phyloP scores from a whole-genome alignment of 441 rosid species.

The Flueggea neowawraea region DNA sequence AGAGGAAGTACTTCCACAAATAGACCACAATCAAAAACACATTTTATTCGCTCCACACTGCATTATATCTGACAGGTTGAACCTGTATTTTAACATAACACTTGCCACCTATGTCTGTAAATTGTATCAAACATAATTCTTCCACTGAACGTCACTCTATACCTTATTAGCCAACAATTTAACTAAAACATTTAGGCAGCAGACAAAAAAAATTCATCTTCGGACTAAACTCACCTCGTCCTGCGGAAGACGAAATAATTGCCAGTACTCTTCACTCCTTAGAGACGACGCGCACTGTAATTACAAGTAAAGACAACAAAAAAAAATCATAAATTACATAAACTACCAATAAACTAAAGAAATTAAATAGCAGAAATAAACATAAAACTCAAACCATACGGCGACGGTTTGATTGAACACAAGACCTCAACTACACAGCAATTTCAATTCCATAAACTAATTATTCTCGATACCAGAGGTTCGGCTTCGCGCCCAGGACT shows the following conservation, averaged over 20 bases:
- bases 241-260: constrained; percentile 79
- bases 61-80: neutral
- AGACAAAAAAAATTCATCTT: neutral
- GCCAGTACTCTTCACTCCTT: constrained; percentile 93
- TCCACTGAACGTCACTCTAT: neutral
- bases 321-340: neutral
- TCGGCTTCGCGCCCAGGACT: constrained; percentile 47
- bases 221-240: constrained; percentile 61
- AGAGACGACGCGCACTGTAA: constrained; percentile 45
- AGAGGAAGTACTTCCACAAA: neutral
- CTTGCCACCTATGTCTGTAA: neutral
- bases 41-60: neutral
- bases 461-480: constrained; percentile 38
- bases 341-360: constrained; percentile 9
- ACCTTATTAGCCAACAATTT: neutral
- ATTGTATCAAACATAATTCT: neutral
- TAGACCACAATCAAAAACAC: neutral
- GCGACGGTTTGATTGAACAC: too few relatives aligned
- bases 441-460: neutral
- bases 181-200: neutral
- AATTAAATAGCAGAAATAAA: neutral
- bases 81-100: neutral
- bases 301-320: constrained; percentile 2
- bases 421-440: neutral
- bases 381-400: neutral